Evolutionary conservation across 768 basidiomycete species (phyloP).

Genomic region (Mycena filopes): DNA sequence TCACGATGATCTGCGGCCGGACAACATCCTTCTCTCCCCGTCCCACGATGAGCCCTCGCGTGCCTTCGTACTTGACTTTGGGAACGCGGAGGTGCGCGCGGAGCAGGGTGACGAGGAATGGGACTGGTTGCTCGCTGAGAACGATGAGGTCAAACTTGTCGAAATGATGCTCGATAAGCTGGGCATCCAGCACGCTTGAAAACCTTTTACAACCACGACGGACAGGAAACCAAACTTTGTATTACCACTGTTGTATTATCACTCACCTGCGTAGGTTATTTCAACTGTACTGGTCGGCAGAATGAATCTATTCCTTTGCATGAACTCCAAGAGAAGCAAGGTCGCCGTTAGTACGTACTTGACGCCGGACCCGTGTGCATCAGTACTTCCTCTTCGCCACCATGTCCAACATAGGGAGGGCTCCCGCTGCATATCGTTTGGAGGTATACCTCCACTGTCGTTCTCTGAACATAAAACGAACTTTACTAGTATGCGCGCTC

Average conservation of each 20-base stretch:
- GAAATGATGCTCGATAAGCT: slow-evolving; percentile 31
- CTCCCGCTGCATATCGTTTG: slow-evolving; percentile 74
- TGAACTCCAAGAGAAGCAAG: too few relatives aligned
- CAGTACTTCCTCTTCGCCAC: background rate
- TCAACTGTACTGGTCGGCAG: background rate
- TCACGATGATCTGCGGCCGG: slow-evolving; percentile 31
- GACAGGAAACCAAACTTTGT: background rate
- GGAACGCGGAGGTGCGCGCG: slow-evolving; percentile 25
- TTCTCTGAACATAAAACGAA: too few relatives aligned
- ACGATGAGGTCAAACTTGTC: slow-evolving; percentile 24
- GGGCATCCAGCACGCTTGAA: slow-evolving; percentile 9
- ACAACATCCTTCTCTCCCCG: slow-evolving; percentile 28
- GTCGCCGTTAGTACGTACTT: too few relatives aligned
- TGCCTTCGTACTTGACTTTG: slow-evolving; percentile 31
- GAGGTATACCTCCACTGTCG: too few relatives aligned
- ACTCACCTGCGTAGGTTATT: background rate
- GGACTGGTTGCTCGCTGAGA: slow-evolving; percentile 25
- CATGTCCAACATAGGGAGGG: slow-evolving; percentile 59
- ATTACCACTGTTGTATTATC: background rate
- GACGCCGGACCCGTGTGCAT: too few relatives aligned
- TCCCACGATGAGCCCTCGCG: slow-evolving; percentile 15
- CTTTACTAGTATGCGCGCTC: slow-evolving; percentile 77
- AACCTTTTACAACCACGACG: too few relatives aligned
- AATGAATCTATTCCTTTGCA: background rate
- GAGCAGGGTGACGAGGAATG: slow-evolving; percentile 29